These are phyloP conservation scores for Hypoxylon sp. DNA, from an alignment of 2,329 filamentous ascomycete genomes.

Conservation along the genomic window DNA sequence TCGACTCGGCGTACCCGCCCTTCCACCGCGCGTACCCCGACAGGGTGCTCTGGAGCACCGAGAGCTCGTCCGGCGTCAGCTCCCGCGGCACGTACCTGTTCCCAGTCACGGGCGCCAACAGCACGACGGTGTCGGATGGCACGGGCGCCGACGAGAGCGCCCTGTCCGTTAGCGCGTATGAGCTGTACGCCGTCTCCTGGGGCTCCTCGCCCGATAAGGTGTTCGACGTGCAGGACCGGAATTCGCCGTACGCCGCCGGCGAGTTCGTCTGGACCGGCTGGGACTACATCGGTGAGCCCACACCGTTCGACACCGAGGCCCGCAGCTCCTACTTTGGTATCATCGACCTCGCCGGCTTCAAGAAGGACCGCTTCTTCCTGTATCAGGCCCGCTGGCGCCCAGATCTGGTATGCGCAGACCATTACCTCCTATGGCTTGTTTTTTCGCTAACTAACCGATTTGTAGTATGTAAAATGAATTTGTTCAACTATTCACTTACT, in stretches of 20 bases:
- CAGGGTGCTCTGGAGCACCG: conserved; percentile 55
- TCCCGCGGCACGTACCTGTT: conserved; percentile 61
- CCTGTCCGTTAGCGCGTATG: conserved; percentile 57
- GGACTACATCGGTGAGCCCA: conserved; percentile 60
- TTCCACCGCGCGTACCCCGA: conserved; percentile 56
- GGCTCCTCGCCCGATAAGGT: conserved; percentile 62
- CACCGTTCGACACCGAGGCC: conserved; percentile 53
- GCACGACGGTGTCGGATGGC: conserved; percentile 48
- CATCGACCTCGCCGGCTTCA: conserved; percentile 64
- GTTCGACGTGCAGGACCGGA: conserved; percentile 58
- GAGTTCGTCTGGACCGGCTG: conserved; percentile 62
- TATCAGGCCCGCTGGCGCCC: conserved; percentile 64
- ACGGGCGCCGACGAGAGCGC: conserved; percentile 48
- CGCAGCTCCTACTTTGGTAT: conserved; percentile 64
- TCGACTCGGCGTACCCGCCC: conserved; percentile 45
- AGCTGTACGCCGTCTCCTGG: conserved; percentile 57
- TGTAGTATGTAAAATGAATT: conserved; percentile 12
- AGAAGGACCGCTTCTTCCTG: conserved; percentile 63
- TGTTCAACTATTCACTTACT: not conserved
- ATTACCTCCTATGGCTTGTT: conserved; percentile 49
- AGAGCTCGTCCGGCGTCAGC: conserved; percentile 55
- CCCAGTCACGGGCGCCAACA: conserved; percentile 53
- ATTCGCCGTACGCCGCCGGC: conserved; percentile 58
- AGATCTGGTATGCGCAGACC: conserved; percentile 44
- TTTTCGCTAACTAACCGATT: not conserved